Evolutionary conservation across 192 early-diverging fungal genomes (phyloP).

Genomic region (Coemansia sp.): DNA sequence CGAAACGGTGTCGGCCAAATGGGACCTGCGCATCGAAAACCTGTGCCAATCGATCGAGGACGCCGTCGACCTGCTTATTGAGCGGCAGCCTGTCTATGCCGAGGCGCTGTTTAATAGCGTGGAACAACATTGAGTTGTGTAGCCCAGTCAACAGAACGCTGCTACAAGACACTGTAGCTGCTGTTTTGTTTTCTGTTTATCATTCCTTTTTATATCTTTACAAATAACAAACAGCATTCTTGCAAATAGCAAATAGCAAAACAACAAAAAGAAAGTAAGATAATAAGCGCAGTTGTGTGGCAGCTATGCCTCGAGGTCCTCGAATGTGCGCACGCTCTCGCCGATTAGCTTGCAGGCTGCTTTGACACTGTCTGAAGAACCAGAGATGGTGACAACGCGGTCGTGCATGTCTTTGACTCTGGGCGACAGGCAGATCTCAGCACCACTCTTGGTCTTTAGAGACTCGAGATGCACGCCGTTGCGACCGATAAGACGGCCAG

Average conservation of each 20-base stretch:
- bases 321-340: slow-evolving; percentile 30
- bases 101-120: slow-evolving; percentile 27
- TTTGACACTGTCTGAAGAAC: slow-evolving; percentile 15
- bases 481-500: slow-evolving; percentile 48
- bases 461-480: slow-evolving; percentile 28
- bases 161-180: too few species aligned
- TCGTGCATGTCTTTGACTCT: slow-evolving; percentile 28
- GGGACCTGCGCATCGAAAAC: slow-evolving; percentile 43
- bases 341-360: slow-evolving; percentile 28
- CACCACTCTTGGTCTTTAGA: slow-evolving; percentile 31
- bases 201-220: too few species aligned
- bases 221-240: too few species aligned
- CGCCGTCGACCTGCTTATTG: slow-evolving; percentile 47
- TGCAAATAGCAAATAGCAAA: too few species aligned
- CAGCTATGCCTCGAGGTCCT: slow-evolving; percentile 12
- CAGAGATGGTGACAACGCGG: slow-evolving; percentile 42
- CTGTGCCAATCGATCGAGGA: slow-evolving; percentile 52
- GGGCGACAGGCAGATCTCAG: slow-evolving; percentile 39
- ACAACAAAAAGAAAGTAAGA: too few species aligned
- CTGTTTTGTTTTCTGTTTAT: too few species aligned
- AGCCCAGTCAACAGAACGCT: too few species aligned
- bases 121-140: too few species aligned
- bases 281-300: too few species aligned
- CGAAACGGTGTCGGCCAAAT: slow-evolving; percentile 38
- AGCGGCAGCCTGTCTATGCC: slow-evolving; percentile 45